phyloP scores from a whole-genome alignment of 2,329 filamentous ascomycete genomes.

The Teratosphaeria viscida region DNA sequence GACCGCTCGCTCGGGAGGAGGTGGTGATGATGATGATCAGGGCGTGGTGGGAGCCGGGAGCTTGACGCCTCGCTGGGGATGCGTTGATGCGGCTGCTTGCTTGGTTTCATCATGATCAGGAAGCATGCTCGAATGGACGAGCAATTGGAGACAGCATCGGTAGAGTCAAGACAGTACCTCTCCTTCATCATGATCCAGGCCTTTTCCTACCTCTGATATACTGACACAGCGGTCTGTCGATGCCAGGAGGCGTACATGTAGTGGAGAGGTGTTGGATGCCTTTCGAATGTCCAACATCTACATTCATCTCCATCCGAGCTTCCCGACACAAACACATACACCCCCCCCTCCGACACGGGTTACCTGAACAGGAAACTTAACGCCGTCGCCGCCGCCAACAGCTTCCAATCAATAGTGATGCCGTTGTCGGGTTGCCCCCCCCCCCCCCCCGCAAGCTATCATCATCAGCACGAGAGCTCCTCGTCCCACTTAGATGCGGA shows the following conservation, averaged over 20 bases:
- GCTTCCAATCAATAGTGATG: not conserved
- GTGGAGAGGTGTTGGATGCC: too few relatives aligned
- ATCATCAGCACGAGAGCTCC: not conserved
- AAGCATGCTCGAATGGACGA: too few relatives aligned
- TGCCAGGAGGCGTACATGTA: too few relatives aligned
- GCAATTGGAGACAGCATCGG: too few relatives aligned
- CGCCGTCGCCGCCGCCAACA: not conserved
- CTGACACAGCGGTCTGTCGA: too few relatives aligned
- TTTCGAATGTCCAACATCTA: too few relatives aligned
- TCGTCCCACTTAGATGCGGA: not conserved
- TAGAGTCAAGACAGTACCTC: too few relatives aligned
- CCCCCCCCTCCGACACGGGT: not conserved
- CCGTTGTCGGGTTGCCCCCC: too few relatives aligned
- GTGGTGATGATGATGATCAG: not conserved
- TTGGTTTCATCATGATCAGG: not conserved
- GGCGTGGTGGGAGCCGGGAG: not conserved
- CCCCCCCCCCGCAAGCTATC: too few relatives aligned
- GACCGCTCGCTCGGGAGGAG: too few relatives aligned
- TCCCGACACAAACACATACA: not conserved
- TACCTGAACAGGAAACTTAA: not conserved
- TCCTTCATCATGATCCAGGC: too few relatives aligned
- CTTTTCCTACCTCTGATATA: too few relatives aligned
- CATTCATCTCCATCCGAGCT: not conserved
- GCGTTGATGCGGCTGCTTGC: not conserved
- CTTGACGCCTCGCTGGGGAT: not conserved